phyloP scores from a whole-genome alignment of 805 yeast genomes.

The Hemisphaericaspora nanyangensis region DNA sequence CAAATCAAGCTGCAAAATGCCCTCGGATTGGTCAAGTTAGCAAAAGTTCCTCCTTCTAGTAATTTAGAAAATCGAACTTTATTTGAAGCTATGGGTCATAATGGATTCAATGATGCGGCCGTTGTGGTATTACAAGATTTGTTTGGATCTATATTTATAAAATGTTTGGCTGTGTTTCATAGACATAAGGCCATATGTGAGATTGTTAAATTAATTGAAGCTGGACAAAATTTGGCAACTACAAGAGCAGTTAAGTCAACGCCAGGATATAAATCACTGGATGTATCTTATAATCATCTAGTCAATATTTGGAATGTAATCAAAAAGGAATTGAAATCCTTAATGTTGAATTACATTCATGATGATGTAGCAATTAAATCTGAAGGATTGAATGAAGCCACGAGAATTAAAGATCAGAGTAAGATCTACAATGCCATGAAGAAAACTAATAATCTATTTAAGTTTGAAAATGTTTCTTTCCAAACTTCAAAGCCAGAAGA shows the following conservation, averaged over 20 bases:
- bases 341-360: conserved; percentile 32
- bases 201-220: conserved; percentile 37
- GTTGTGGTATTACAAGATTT: conserved; percentile 63
- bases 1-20: conserved; percentile 60
- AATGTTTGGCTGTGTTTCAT: conserved; percentile 60
- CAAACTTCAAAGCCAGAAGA: conserved; percentile 21
- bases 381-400: neutral
- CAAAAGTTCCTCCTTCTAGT: conserved; percentile 20
- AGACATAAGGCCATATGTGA: conserved; percentile 65
- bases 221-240: conserved; percentile 15
- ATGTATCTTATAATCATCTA: neutral
- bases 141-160: conserved; percentile 65
- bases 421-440: conserved; percentile 11
- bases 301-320: conserved; percentile 25
- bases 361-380: conserved; percentile 13
- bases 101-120: conserved; percentile 42
- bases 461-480: conserved; percentile 28
- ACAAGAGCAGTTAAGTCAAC: neutral
- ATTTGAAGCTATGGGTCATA: conserved; percentile 22
- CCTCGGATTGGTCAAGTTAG: conserved; percentile 22
- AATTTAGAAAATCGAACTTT: conserved; percentile 18
- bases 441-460: conserved; percentile 21
- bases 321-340: conserved; percentile 27
- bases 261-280: neutral
- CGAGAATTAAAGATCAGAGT: conserved; percentile 2